Evolutionary conservation across 805 yeast species (phyloP).

Genomic region (Myxozyma nipponensis): DNA sequence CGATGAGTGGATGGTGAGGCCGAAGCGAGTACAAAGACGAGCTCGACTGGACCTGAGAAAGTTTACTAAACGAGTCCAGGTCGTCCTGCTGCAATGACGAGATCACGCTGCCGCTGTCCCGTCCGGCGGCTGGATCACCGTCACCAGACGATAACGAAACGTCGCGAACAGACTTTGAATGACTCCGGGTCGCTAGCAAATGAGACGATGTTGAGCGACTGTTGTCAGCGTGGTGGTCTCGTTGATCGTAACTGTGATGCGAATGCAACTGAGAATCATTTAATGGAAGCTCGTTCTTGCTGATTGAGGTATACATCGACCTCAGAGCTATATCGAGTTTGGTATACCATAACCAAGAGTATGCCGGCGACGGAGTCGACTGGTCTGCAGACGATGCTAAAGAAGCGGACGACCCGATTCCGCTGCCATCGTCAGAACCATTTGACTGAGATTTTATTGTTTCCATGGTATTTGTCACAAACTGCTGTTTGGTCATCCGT

Average conservation of each 20-base stretch:
- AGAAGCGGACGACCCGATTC: constrained; percentile 1
- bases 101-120: not conserved
- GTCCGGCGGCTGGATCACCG: no score
- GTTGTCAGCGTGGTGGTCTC: no score
- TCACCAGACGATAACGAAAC: not conserved
- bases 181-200: no score
- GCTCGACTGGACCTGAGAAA: not conserved
- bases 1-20: constrained; percentile 17
- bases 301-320: not conserved
- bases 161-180: no score
- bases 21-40: not conserved
- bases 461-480: constrained; percentile 48
- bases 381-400: not conserved
- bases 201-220: no score
- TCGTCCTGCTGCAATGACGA: not conserved
- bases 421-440: not conserved
- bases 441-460: constrained; percentile 38
- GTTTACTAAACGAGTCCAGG: not conserved
- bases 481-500: constrained; percentile 42
- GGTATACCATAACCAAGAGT: not conserved
- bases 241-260: no score
- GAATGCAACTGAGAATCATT: not conserved
- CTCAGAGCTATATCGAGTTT: constrained; percentile 1
- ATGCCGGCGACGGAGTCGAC: not conserved
- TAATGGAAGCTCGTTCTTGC: constrained; percentile 2